A percentile compares a stretch with the other conserved stretches of the same genome.
Conservation (phyloP, 257 asterid genomes). For the Solanum lycopersicoides region DNA sequence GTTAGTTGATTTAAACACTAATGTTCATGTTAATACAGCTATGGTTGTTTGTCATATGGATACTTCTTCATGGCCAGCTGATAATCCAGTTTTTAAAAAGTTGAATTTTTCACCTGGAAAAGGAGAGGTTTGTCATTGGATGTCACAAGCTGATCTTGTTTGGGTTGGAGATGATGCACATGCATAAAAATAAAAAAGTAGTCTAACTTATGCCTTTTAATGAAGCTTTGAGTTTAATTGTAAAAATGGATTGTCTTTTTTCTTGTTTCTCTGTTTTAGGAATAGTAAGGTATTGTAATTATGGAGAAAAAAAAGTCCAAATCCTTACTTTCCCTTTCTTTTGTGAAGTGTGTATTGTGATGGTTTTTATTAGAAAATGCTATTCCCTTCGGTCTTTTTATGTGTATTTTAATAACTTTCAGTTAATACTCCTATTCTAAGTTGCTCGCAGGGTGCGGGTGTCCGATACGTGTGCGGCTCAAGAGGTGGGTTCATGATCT, state of each 20-base stretch:
- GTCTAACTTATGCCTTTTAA: background rate
- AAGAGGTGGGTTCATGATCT: too few species aligned
- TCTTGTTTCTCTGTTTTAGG: background rate
- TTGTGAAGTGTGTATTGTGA: background rate
- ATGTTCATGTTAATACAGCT: background rate
- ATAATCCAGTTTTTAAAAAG: background rate
- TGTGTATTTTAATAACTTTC: background rate
- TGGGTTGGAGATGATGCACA: background rate
- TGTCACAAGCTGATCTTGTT: slow-evolving; percentile 2
- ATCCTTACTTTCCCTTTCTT: background rate
- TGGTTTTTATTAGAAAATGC: background rate
- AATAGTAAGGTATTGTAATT: background rate
- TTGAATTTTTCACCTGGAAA: background rate
- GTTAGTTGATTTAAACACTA: background rate
- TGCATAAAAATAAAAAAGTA: background rate
- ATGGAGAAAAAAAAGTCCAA: background rate
- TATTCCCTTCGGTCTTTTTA: background rate
- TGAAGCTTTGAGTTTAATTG: background rate
- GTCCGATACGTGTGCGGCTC: too few species aligned
- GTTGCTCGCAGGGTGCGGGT: too few species aligned
- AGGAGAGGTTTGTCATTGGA: slow-evolving; percentile 8
- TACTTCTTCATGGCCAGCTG: background rate
- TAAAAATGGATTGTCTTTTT: background rate
- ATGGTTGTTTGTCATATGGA: background rate
- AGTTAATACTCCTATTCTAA: too few species aligned